These are phyloP conservation scores for Silene latifolia DNA, from an alignment of 148 eudicot genomes.

Conservation along the genomic window DNA sequence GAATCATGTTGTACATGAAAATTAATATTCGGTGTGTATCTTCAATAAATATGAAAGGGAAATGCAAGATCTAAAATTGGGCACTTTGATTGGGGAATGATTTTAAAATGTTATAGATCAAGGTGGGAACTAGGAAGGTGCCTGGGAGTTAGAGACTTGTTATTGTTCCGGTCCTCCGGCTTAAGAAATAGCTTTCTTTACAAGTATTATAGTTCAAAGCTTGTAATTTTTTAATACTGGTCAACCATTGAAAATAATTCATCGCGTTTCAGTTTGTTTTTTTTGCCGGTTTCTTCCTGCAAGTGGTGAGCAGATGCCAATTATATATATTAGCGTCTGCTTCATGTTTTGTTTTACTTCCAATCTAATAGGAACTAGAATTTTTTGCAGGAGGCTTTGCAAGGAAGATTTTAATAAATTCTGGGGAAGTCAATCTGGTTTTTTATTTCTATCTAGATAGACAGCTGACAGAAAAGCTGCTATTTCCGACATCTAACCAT, in stretches of 20 bases:
- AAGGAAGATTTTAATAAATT: background rate
- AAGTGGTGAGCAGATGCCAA: background rate
- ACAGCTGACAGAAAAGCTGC: background rate
- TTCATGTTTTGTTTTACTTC: background rate
- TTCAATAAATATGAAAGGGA: constrained; percentile 5
- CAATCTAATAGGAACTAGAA: background rate
- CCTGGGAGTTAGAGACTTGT: background rate
- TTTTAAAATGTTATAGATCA: constrained; percentile 11
- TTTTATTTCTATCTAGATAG: constrained; percentile 4
- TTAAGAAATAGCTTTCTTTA: background rate
- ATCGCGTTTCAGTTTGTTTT: background rate
- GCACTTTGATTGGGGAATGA: constrained; percentile 6
- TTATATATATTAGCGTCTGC: background rate
- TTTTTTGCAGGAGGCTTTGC: constrained; percentile 5
- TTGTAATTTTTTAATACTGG: background rate
- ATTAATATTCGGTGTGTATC: background rate
- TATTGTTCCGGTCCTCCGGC: constrained; percentile 1
- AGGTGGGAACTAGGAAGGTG: constrained; percentile 2
- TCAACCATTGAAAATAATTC: constrained; percentile 3
- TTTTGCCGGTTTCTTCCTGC: background rate
- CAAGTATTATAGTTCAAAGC: background rate
- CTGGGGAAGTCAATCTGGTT: constrained; percentile 1
- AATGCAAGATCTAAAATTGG: constrained; percentile 13
- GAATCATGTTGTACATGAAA: constrained; percentile 5
- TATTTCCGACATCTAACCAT: background rate